Conservation (phyloP, 208 protist species). For the Herpetomonas samuelpessoai region DNA sequence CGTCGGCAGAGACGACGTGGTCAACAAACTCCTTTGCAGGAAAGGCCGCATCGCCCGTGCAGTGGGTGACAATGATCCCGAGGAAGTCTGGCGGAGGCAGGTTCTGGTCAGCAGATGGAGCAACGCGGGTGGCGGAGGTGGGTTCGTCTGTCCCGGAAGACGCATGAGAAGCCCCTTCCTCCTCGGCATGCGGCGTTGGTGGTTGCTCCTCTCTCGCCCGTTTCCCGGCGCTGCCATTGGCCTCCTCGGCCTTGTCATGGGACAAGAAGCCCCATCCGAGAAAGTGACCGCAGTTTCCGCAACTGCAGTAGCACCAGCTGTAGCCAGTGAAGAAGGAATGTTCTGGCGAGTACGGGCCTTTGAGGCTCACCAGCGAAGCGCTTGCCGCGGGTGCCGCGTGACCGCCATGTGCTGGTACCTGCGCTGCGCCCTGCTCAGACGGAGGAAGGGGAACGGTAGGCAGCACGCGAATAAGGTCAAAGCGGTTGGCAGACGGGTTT, state of each 20-base stretch:
- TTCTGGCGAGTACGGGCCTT: slow-evolving; percentile 44
- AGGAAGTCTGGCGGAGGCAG: slow-evolving; percentile 68
- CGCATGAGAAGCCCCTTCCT: too few relatives aligned
- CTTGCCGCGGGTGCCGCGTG: too few relatives aligned
- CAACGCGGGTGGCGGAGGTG: neutral
- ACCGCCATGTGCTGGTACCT: neutral
- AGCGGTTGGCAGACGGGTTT: neutral
- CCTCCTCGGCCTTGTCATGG: too few relatives aligned
- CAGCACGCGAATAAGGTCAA: neutral
- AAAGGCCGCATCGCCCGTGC: slow-evolving; percentile 47
- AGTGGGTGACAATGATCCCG: slow-evolving; percentile 71
- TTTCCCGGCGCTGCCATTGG: too few relatives aligned
- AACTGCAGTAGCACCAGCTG: slow-evolving; percentile 61
- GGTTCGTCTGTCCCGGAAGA: neutral
- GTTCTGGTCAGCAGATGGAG: too few relatives aligned
- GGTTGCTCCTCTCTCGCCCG: neutral
- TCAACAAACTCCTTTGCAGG: neutral
- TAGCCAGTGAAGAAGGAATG: slow-evolving; percentile 82
- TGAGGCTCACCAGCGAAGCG: slow-evolving; percentile 22
- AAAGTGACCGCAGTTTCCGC: slow-evolving; percentile 56
- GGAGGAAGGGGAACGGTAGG: neutral
- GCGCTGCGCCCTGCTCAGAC: neutral
- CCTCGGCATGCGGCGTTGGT: neutral
- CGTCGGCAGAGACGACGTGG: neutral
- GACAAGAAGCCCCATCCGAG: slow-evolving; percentile 77